Percentiles rank a stretch among this genome's conserved stretches.
Evolutionary conservation across 768 basidiomycete genomes (phyloP).

Genomic region (Suillus paluster): DNA sequence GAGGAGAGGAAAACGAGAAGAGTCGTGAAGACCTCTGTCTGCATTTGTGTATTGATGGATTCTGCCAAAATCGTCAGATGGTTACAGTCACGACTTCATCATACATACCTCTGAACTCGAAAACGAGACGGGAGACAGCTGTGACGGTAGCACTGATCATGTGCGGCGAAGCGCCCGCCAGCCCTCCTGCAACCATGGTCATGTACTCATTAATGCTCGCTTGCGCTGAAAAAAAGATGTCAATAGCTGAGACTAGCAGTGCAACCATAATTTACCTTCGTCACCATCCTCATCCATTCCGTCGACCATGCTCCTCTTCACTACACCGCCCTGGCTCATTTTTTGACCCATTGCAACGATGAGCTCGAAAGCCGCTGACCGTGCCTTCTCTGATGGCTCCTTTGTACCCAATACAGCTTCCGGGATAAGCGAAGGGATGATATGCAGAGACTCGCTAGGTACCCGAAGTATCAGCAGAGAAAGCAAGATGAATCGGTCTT

Average conservation of each 20-base stretch:
- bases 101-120: slow-evolving; percentile 87
- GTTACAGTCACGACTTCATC: neutral
- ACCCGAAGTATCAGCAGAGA: slow-evolving; percentile 68
- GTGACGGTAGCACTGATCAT: slow-evolving; percentile 99
- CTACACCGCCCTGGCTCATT: slow-evolving; percentile 86
- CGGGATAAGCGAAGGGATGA: slow-evolving; percentile 88
- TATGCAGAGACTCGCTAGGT: slow-evolving; percentile 72
- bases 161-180: slow-evolving; percentile 92
- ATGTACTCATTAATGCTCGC: slow-evolving; percentile 91
- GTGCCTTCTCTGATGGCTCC: slow-evolving; percentile 92
- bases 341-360: slow-evolving; percentile 91
- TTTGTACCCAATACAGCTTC: slow-evolving; percentile 96
- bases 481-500: slow-evolving; percentile 87
- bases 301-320: slow-evolving; percentile 75
- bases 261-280: slow-evolving; percentile 38
- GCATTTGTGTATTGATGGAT: slow-evolving; percentile 69
- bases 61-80: slow-evolving; percentile 46
- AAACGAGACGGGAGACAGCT: slow-evolving; percentile 89
- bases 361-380: slow-evolving; percentile 87
- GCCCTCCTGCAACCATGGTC: slow-evolving; percentile 95
- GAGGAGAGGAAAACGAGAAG: slow-evolving; percentile 90
- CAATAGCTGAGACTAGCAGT: slow-evolving; percentile 11
- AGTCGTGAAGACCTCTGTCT: slow-evolving; percentile 83
- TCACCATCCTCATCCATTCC: slow-evolving; percentile 79
- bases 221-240: slow-evolving; percentile 44